Base-by-base conservation (phyloP, 2,329 filamentous ascomycete species). In the Thelonectria rubi region DNA sequence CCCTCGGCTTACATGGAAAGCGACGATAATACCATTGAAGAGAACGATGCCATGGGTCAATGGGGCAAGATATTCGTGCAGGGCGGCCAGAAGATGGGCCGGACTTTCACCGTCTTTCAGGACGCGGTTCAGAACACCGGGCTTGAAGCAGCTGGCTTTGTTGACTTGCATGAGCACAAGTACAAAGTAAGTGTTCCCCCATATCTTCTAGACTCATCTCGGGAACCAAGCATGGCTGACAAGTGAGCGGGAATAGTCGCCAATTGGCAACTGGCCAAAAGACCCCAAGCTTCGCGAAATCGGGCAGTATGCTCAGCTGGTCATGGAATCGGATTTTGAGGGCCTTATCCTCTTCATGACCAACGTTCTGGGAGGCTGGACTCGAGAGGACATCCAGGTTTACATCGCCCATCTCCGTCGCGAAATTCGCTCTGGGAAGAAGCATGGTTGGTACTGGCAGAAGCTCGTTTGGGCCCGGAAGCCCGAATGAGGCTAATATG, bases 21-120 rank as follows among this genome's bases (percentile, higher is more conserved):
- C 54, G 73, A 74, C 49, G 70, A 74, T 34, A 62, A 60, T 24
- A 69, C 72, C 21, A 54, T 74, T 3, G 59, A 63, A 5, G 45
- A 58, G 17, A 64, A 66, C 5, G 72, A 66, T 17, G 60, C 63
- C 17, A 65, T 65, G 56, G 43, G 53, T 12, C 49, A 65, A 3
- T 73, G 71, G 66, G 55, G 46, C 10, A 21, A 61, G 7, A 30
- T 69, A 2, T 57, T 73, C 32, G 61, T 68, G 15, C 57, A 71
- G 12, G 66, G 65, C 0, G 62, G 62, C 11, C 65, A 65, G 10
- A 67, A 58, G 20, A 66, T 72, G 26, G 69, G 71, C 26, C 66
- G 69, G 14, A 66, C 70, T 0, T 69, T 72, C 20, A 46, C 55
- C 18, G 64, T 70, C 17, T 49, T 66, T 10, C 51, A 62, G 10